Evolutionary conservation across 805 yeast genomes (phyloP).

Genomic region (Starmerella floricola): DNA sequence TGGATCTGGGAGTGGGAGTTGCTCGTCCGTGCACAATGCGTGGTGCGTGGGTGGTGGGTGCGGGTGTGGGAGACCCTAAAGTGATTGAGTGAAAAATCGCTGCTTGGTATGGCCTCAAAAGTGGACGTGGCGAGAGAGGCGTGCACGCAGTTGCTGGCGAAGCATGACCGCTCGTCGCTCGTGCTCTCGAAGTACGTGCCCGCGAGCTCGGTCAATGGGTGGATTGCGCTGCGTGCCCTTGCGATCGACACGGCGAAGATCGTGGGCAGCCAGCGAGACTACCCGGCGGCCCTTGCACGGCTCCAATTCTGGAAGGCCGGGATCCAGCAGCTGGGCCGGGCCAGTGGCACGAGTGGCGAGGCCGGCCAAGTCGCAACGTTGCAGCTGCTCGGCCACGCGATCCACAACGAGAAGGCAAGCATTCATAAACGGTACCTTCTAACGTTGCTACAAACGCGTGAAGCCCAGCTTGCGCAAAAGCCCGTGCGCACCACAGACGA

Average conservation of each 20-base stretch:
- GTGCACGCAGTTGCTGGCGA: conserved; percentile 34
- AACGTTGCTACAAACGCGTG: conserved; percentile 48
- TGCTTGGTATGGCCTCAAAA: neutral
- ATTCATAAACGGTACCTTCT: conserved; percentile 43
- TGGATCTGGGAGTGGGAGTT: too few relatives aligned
- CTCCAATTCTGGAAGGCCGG: conserved; percentile 66
- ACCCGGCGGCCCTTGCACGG: conserved; percentile 35
- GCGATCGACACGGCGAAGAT: conserved; percentile 51
- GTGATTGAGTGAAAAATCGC: too few relatives aligned
- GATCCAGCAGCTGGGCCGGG: conserved; percentile 27
- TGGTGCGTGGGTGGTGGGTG: too few relatives aligned
- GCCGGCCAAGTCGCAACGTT: conserved; percentile 38
- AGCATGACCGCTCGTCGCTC: conserved; percentile 50
- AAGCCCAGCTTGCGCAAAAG: conserved; percentile 39
- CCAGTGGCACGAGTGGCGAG: conserved; percentile 28
- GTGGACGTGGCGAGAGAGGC: conserved; percentile 28
- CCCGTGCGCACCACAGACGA: conserved; percentile 41
- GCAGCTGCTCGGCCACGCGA: conserved; percentile 42
- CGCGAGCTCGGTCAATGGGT: conserved; percentile 42
- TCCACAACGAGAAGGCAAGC: conserved; percentile 34
- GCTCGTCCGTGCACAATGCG: too few relatives aligned
- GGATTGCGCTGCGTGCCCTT: conserved; percentile 52
- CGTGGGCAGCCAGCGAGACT: conserved; percentile 31
- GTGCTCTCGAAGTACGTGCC: conserved; percentile 61
- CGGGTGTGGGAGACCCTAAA: too few relatives aligned